Conservation (phyloP, 345 rosid genomes). For the rapeseed (Brassica napus) region Da-Ae NC_063451.1:38330001-38330500, state of each 20-base stretch:
- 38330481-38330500: neutral
- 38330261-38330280: slow-evolving; percentile 13
- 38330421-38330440: slow-evolving; percentile 34
- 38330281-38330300: slow-evolving; percentile 41
- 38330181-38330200: slow-evolving; percentile 30
- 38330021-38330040: neutral
- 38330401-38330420: neutral
- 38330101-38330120: slow-evolving; percentile 41
- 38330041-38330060: slow-evolving; percentile 27
- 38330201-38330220: slow-evolving; percentile 6
- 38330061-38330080: slow-evolving; percentile 32
- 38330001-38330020: neutral
- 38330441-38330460: slow-evolving; percentile 34
- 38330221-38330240: neutral
- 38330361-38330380: slow-evolving; percentile 53
- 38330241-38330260: slow-evolving; percentile 5
- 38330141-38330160: slow-evolving; percentile 27
- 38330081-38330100: slow-evolving; percentile 40
- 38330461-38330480: slow-evolving; percentile 4
- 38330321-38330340: slow-evolving; percentile 49
- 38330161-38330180: slow-evolving; percentile 38
- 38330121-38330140: slow-evolving; percentile 25
- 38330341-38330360: slow-evolving; percentile 59
- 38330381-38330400: slow-evolving; percentile 17
- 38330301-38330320: slow-evolving; percentile 47